Percentiles rank a stretch among this genome's conserved stretches.
Evolutionary conservation across 73 alveolate genomes (phyloP).

Genomic region (Stentor coeruleus): DNA sequence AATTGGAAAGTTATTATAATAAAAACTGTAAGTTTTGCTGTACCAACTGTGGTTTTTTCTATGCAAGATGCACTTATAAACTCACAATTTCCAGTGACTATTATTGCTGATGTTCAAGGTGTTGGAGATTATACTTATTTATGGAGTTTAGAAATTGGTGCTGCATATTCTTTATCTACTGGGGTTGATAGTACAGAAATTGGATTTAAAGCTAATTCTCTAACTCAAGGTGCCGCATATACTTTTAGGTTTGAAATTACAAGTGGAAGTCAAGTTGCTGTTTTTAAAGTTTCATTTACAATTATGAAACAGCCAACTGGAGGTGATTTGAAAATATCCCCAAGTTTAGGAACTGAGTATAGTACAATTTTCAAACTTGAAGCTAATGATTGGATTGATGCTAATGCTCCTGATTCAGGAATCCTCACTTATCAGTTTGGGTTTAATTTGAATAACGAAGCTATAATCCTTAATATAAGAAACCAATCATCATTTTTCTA

Average conservation of each 20-base stretch:
- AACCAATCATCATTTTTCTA: conserved; percentile 13
- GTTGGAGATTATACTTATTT: neutral
- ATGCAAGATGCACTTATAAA: neutral
- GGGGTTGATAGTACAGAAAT: neutral
- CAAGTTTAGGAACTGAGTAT: neutral
- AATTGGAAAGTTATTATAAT: neutral
- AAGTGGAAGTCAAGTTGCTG: neutral
- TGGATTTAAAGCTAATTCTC: neutral
- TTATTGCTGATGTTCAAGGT: neutral
- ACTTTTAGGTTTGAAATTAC: conserved; percentile 1
- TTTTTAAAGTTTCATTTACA: conserved; percentile 1
- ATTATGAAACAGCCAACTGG: neutral
- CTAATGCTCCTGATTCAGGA: neutral
- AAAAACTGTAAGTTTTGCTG: neutral
- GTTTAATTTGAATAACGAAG: neutral
- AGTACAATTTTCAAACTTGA: neutral
- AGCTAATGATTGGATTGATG: neutral
- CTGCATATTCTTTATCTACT: neutral
- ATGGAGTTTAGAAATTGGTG: conserved; percentile 7
- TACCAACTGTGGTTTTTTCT: conserved; percentile 7
- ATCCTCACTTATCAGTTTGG: conserved; percentile 14
- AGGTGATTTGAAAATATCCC: neutral
- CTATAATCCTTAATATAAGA: neutral
- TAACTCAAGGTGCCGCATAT: conserved; percentile 8
- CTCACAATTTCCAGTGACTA: neutral